phyloP scores from a whole-genome alignment of 2,329 filamentous ascomycete genomes.

The Colletotrichum sp. region DNA sequence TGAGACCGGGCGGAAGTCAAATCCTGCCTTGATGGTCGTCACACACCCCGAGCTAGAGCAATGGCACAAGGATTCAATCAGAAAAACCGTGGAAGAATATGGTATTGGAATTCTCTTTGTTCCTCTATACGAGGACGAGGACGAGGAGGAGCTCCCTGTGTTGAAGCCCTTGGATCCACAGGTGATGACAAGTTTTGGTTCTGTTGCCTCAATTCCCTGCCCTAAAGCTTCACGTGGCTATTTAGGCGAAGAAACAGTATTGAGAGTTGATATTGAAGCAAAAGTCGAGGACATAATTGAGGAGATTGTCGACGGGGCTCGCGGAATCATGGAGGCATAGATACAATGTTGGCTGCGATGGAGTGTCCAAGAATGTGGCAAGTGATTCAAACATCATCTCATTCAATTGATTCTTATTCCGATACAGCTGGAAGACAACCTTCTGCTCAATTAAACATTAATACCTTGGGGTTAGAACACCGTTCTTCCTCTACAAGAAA shows the following conservation, averaged over 20 bases:
- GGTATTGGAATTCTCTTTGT: constrained; percentile 34
- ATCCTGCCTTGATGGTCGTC: constrained; percentile 32
- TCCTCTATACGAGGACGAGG: constrained; percentile 19
- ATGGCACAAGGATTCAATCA: constrained; percentile 32
- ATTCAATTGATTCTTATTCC: too few relatives aligned
- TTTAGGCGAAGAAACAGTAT: background rate
- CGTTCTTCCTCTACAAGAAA: too few relatives aligned
- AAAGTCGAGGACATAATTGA: background rate
- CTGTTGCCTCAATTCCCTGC: background rate
- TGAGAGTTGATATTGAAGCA: background rate
- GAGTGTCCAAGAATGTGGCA: too few relatives aligned
- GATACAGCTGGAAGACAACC: too few relatives aligned
- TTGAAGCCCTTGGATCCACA: background rate
- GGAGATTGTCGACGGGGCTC: background rate
- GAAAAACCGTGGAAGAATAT: constrained; percentile 29
- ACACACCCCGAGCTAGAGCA: constrained; percentile 32
- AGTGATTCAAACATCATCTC: too few relatives aligned
- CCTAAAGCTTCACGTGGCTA: background rate
- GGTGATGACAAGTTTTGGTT: background rate
- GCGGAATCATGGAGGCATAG: background rate
- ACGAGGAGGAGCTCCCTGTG: background rate
- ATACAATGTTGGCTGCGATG: too few relatives aligned
- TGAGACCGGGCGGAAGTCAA: constrained; percentile 24
- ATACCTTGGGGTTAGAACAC: too few relatives aligned
- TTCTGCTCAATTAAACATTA: too few relatives aligned